These are phyloP conservation scores for Metschnikowia lachancei DNA, from an alignment of 805 yeast genomes.

Conservation along the genomic window DNA sequence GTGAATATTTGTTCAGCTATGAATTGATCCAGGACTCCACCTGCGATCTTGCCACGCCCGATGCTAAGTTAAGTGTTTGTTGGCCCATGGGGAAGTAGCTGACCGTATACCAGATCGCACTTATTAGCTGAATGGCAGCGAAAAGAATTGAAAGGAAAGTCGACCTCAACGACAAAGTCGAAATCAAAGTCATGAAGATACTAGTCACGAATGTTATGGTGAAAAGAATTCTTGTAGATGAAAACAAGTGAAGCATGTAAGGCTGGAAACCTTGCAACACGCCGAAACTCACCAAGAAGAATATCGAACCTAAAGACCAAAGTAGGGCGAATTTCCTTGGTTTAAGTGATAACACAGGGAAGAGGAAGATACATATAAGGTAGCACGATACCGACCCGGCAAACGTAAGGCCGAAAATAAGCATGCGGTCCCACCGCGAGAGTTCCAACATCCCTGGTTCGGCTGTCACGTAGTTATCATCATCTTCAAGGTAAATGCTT, in stretches of 20 bases:
- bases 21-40: constrained; percentile 43
- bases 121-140: constrained; percentile 39
- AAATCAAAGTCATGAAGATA: constrained; percentile 39
- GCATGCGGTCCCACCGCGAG: constrained; percentile 47
- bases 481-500: constrained; percentile 42
- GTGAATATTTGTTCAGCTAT: constrained; percentile 12
- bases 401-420: constrained; percentile 43
- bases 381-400: constrained; percentile 43
- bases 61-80: constrained; percentile 42
- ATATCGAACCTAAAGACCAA: constrained; percentile 47
- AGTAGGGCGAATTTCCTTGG: constrained; percentile 47
- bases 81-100: constrained; percentile 48
- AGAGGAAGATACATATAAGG: constrained; percentile 41
- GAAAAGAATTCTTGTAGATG: constrained; percentile 41
- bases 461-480: constrained; percentile 41
- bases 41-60: constrained; percentile 43
- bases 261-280: constrained; percentile 43
- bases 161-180: constrained; percentile 36
- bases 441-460: constrained; percentile 45
- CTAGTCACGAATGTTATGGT: constrained; percentile 39
- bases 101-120: constrained; percentile 46
- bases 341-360: constrained; percentile 41
- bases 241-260: constrained; percentile 40
- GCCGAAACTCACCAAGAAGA: constrained; percentile 46
- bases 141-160: constrained; percentile 39